Evolutionary conservation across 2,329 filamentous ascomycete species (phyloP), one percentile per base, ranked within the genome.

Genomic region (Cladosporium colombiae): DNA sequence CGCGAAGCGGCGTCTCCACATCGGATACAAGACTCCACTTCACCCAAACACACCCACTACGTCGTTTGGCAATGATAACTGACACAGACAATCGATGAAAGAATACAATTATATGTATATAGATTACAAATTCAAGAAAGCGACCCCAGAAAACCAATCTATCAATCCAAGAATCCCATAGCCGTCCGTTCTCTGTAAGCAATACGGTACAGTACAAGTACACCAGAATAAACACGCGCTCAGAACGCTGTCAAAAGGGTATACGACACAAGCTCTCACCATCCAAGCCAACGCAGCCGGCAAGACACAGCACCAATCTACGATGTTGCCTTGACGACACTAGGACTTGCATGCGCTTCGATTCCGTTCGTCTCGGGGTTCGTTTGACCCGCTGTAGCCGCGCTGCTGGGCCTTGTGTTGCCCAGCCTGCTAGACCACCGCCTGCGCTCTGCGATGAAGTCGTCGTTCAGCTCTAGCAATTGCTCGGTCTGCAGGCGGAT

Each of bases 401-500:
- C 50, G 23, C 50, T 63, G 35, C 50, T 44, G 13, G 35, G 44
- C 18, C 63, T 59, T 7, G 56, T 31, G 18, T 27, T 21, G 13
- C 63, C 40, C 7, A 70, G 60, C 62, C 57, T 67, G 23, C 65
- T 62, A 52, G 68, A 68, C 73, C 73, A 74, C 8, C 73, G 68
- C 37, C 65, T 65, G 62, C 75, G 72, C 68, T 76, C 74, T 13
- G 67, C 67, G 18, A 73, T 62, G 50, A 76, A 76, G 61, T 77
- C 75, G 33, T 75, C 71, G 60, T 76, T 76, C 63, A 76, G 70
- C 66, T 77, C 75, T 21, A 75, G 61, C 58, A 77, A 64, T 59
- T 77, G 75, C 65, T 74, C 72, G 3, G 74, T 75, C 58, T 77
- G 75, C 46, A 76, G 62, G 13, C 71, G 70, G 33, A 75, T 68